Evolutionary conservation across 2,329 filamentous ascomycete genomes (phyloP).

Genomic region (Chaetothyriales sp.): DNA sequence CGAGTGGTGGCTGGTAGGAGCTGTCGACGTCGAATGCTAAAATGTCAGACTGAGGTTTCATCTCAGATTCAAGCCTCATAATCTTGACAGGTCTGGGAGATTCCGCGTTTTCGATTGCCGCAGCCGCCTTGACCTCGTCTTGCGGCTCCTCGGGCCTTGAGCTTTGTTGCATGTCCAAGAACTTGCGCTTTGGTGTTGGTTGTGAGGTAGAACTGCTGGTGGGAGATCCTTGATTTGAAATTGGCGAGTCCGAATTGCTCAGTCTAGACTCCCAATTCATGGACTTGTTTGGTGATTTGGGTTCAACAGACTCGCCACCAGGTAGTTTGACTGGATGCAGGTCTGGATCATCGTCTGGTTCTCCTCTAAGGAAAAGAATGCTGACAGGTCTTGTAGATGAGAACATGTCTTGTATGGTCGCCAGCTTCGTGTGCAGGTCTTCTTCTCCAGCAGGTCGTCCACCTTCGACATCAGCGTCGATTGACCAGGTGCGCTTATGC

Average conservation of each 20-base stretch:
- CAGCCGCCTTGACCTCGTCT: conserved; percentile 9
- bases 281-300: conserved; percentile 20
- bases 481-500: conserved; percentile 90
- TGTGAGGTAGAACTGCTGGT: conserved; percentile 28
- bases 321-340: conserved; percentile 29
- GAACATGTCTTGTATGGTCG: conserved; percentile 34
- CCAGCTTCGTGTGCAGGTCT: conserved; percentile 32
- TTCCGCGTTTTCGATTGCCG: conserved; percentile 1
- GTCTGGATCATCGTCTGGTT: conserved; percentile 34
- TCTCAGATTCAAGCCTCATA: conserved; percentile 8
- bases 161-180: conserved; percentile 14
- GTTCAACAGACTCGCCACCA: conserved; percentile 21
- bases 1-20: conserved; percentile 64
- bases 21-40: conserved; percentile 63
- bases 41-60: conserved; percentile 6
- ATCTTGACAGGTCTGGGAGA: conserved; percentile 10
- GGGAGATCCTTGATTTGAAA: conserved; percentile 26
- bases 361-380: conserved; percentile 30
- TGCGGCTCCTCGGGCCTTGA: conserved; percentile 14
- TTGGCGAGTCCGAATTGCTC: conserved; percentile 23
- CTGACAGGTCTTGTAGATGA: conserved; percentile 31
- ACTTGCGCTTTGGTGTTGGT: conserved; percentile 31
- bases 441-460: conserved; percentile 24
- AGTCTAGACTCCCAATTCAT: conserved; percentile 23
- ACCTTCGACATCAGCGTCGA: conserved; percentile 53